Evolutionary conservation across 78 protist species (phyloP).

Genomic region (Goniomonas avonlea): DNA sequence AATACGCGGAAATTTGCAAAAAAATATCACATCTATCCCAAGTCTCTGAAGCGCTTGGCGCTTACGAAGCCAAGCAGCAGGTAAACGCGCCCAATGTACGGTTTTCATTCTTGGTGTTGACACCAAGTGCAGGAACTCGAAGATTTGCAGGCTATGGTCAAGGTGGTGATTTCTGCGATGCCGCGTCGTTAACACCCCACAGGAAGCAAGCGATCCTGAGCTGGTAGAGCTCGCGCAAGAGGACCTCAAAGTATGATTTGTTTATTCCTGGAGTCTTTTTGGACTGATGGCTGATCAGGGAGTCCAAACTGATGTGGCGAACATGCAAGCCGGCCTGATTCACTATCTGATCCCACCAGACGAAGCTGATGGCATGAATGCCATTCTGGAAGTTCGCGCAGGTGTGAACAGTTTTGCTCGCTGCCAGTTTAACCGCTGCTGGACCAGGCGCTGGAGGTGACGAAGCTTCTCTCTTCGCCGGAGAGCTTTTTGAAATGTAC

Average conservation of each 20-base stretch:
- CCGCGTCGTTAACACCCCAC: no score
- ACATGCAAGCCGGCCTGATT: not conserved
- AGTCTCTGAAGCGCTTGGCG: no score
- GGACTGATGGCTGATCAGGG: no score
- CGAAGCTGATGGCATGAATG: conserved; percentile 44
- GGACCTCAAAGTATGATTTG: not conserved
- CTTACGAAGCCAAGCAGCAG: no score
- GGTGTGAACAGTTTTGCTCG: not conserved
- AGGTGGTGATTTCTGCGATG: no score
- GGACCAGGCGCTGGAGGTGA: conserved; percentile 61
- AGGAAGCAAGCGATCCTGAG: not conserved
- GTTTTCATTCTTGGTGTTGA: no score
- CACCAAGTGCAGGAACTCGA: not conserved
- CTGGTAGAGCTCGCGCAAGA: not conserved
- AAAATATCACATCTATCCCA: no score
- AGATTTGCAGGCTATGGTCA: not conserved
- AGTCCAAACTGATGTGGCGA: not conserved
- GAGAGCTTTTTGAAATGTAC: conserved; percentile 44
- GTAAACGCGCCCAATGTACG: no score
- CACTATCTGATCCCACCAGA: conserved; percentile 32
- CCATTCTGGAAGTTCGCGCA: conserved; percentile 61
- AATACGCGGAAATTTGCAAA: no score
- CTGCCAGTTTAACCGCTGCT: not conserved
- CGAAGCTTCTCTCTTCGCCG: conserved; percentile 73
- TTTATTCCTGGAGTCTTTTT: no score